Evolutionary conservation across 768 basidiomycete genomes (phyloP), one percentile per base, ranked within the genome.

Genomic region (Boletus rubropictus): DNA sequence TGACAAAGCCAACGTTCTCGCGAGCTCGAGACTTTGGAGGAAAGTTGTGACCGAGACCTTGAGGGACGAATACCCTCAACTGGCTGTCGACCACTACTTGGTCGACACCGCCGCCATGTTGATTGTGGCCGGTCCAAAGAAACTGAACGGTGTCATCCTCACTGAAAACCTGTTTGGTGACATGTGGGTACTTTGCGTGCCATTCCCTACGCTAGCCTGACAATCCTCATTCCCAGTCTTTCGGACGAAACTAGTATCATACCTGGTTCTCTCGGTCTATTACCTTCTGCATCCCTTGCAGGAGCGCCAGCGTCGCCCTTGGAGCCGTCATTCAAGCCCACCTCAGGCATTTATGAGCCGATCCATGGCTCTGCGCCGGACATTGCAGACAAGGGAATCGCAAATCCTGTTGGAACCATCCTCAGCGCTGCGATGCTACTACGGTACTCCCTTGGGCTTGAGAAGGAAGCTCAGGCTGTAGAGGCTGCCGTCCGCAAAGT

Each of bases 1-100:
- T 66, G 96, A 99, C 76, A 99, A 99, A 71, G 96, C 96, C 44
- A 99, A 99, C 69, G 96, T 99, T 18, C 81, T 99, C 46, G 96
- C 96, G 20, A 89, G 82, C 61, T 95, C 91, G 29, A 74, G 96
- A 40, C 72, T 99, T 34, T 99, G 96, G 96, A 74, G 96, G 48
- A 92, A 84, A 66, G 87, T 90, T 18, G 95, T 96, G 44, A 86
- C 80, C 2, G 90, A 96, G 61, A 83, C 87, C 2, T 67, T 96
- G 56, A 69, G 77, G 40, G 78, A 78, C 27, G 96, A 99, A 66
- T 97, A 87, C 68, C 93, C 95, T 6, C 82, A 91, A 60, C 67
- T 98, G 31, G 77, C 79, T 57, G 69, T 97, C 39, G 86, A 94
- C 62, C 96, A 99, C 69, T 82, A 89, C 45, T 77, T 98, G 49